Evolutionary conservation across 306 rosid genomes (phyloP).

Genomic region (Albizia julibrissin): DNA sequence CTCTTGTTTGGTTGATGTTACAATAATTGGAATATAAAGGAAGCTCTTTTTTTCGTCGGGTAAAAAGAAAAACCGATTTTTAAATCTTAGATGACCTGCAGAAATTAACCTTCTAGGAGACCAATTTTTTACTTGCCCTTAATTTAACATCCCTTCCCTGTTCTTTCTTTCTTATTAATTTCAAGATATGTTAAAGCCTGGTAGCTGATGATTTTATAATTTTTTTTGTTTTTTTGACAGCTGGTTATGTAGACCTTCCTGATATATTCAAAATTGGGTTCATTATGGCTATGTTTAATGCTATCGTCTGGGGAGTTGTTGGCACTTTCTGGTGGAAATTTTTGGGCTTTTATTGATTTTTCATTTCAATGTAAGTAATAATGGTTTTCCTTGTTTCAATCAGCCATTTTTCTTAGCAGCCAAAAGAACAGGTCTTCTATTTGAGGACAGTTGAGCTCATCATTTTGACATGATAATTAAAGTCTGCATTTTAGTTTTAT

Average conservation of each 20-base stretch:
- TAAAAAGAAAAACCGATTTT: not conserved
- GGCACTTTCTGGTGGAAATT: constrained; percentile 94
- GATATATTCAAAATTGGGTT: constrained; percentile 78
- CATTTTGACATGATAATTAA: constrained; percentile 31
- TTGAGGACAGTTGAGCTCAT: constrained; percentile 47
- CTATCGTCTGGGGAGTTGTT: constrained; percentile 68
- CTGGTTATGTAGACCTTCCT: constrained; percentile 86
- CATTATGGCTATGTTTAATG: constrained; percentile 70
- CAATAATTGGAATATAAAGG: not conserved
- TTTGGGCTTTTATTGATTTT: constrained; percentile 73
- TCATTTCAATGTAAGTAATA: constrained; percentile 50
- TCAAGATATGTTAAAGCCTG: constrained; percentile 18
- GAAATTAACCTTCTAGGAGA: not conserved
- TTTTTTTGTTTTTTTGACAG: constrained; percentile 49
- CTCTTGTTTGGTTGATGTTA: not conserved
- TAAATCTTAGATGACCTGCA: not conserved
- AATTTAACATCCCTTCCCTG: not conserved
- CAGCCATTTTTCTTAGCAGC: constrained; percentile 31
- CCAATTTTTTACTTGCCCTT: constrained; percentile 5
- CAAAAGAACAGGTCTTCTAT: constrained; percentile 36
- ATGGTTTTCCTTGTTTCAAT: constrained; percentile 16
- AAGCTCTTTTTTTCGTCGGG: too few relatives aligned
- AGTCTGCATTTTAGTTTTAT: constrained; percentile 13
- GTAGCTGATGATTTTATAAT: constrained; percentile 34
- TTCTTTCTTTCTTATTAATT: not conserved